Conservation (phyloP, 108 stramenopile genomes). For the Cyclotella baltica region DNA sequence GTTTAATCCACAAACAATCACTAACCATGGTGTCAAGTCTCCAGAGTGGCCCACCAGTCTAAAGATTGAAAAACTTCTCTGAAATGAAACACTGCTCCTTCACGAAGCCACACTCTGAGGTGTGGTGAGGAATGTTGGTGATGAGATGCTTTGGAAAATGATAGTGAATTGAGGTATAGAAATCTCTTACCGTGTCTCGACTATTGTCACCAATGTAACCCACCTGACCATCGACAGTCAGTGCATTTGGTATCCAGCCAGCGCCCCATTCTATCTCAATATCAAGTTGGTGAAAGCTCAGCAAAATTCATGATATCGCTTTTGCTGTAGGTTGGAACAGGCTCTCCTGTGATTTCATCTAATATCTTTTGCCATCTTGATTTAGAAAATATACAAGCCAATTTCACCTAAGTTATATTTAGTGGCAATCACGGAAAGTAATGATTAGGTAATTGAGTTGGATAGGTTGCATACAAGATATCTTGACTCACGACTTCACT, state of each 20-base stretch:
- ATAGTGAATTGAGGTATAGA: background rate
- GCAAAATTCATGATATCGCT: constrained; percentile 55
- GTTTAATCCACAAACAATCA: no score
- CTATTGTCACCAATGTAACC: constrained; percentile 31
- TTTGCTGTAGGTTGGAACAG: constrained; percentile 44
- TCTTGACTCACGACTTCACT: constrained; percentile 52
- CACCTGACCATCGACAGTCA: background rate
- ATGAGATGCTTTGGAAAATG: background rate
- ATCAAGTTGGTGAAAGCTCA: constrained; percentile 44
- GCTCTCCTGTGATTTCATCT: constrained; percentile 32
- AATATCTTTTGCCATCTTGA: constrained; percentile 50
- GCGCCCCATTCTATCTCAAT: constrained; percentile 14
- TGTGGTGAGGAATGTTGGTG: background rate
- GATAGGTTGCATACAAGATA: background rate
- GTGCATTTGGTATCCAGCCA: constrained; percentile 16
- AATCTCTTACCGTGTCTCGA: background rate
- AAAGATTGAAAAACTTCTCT: constrained; percentile 23
- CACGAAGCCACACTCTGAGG: constrained; percentile 32
- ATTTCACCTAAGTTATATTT: constrained; percentile 1
- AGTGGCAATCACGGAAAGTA: constrained; percentile 22
- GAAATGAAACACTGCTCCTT: constrained; percentile 38
- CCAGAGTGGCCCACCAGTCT: constrained; percentile 17
- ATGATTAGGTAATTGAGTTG: background rate
- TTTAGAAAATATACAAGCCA: constrained; percentile 53
- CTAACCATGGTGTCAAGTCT: constrained; percentile 18